Evolutionary conservation across 2,329 filamentous ascomycete genomes (phyloP).

Genomic region (Torrubiellomyces zombiae): DNA sequence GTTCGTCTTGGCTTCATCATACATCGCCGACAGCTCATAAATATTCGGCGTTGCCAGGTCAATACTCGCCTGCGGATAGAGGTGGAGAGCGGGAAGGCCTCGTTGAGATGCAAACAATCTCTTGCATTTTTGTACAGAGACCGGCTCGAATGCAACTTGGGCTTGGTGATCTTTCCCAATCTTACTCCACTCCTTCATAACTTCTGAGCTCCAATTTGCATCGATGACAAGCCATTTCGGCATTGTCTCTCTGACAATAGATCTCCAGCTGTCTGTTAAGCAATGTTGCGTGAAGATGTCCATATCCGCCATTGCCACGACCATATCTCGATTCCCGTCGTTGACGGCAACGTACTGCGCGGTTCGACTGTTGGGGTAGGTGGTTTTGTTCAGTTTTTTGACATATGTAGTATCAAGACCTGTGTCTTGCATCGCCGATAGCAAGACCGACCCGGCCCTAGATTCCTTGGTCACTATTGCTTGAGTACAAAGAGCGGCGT

Average conservation of each 20-base stretch:
- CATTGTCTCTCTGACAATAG: constrained; percentile 34
- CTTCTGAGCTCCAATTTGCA: constrained; percentile 60
- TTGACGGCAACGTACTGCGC: constrained; percentile 90
- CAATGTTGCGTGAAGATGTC: constrained; percentile 50
- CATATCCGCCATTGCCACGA: constrained; percentile 96
- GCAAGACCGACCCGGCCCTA: constrained; percentile 56
- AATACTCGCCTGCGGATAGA: constrained; percentile 47
- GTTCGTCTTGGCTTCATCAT: constrained; percentile 47
- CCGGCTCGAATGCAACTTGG: constrained; percentile 70
- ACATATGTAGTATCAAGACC: constrained; percentile 52
- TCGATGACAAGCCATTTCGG: constrained; percentile 75
- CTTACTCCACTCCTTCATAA: constrained; percentile 52
- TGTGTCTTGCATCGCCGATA: constrained; percentile 45
- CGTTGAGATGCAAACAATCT: constrained; percentile 41
- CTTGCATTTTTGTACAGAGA: constrained; percentile 63
- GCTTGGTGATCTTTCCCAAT: constrained; percentile 38
- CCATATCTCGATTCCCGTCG: constrained; percentile 62
- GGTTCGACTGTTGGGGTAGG: constrained; percentile 44
- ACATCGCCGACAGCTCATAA: constrained; percentile 67
- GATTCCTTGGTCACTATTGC: too few species aligned
- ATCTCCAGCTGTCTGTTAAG: constrained; percentile 40
- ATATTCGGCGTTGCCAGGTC: constrained; percentile 70
- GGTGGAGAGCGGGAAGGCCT: constrained; percentile 21
- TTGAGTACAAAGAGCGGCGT: too few species aligned
- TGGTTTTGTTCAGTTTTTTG: constrained; percentile 31